Base-by-base conservation (phyloP, 768 basidiomycete genomes). In the Hysterangium stoloniferum region DNA sequence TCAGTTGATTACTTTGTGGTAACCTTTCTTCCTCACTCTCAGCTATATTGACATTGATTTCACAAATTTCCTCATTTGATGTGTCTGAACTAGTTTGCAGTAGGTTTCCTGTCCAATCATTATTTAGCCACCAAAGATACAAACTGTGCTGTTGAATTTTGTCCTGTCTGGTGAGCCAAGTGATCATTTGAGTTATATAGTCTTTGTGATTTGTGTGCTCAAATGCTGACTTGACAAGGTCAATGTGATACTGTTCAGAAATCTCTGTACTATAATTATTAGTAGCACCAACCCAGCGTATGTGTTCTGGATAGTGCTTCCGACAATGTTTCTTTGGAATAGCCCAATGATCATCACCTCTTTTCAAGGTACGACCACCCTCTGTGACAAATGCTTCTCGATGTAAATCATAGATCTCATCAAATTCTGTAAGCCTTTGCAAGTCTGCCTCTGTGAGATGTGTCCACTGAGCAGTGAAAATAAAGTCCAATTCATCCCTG, bases 401-500 rank as follows among this genome's bases (percentile, higher is more conserved):
- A 34, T 59, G 22, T 3, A 50, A 11, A 46, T 71, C 63, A 44
- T 67, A 72, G 0, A 37, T 37, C 5, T 53, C 8, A 31, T 60
- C 45, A 1, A 64, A 56, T 13, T 58, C 54, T 1, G 64, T 47
- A 1, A 72, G 25, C 1, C 41, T 29, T 1, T 28, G 45, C 3
- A 71, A 58, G 11, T 62, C 62, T 4, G 58, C 56, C 6, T 34
- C 36, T 1, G 64, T 58, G 52, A 70, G 68, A 0, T 57, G 13
- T 3, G 57, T 58, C 35, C 60, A 63, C 22, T 63, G 60, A 1
- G 59, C 64, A 17, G 67, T 53, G 43, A 66, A 67, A 13, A 66
- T 64, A 47, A 68, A 64, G 38, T 72, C 69, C 0, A 73, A 45
- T 17, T 70, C 50, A 7, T 63, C 61, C 1, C 52, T 29, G 5